A percentile compares a stretch with the other conserved stretches of the same genome.
phyloP scores from a whole-genome alignment of 495 filamentous ascomycete species.

The Aspergillus funiculosus region DNA sequence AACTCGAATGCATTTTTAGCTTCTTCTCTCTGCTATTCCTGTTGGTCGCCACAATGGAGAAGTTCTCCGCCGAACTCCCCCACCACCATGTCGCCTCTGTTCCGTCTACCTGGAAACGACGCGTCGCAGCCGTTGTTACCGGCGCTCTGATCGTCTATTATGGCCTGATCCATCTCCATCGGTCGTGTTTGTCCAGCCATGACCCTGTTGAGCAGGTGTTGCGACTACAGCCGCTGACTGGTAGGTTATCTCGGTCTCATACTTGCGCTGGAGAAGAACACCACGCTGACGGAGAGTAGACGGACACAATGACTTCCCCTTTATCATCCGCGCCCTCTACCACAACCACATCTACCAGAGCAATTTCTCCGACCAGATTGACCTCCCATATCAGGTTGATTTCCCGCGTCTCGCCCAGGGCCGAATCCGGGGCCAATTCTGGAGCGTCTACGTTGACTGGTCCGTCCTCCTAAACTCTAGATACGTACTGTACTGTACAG shows the following conservation, averaged over 20 bases:
- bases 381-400: conserved; percentile 71
- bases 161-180: background rate
- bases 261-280: background rate
- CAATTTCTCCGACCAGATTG: conserved; percentile 53
- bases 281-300: conserved; percentile 50
- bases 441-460: conserved; percentile 81
- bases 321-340: conserved; percentile 59
- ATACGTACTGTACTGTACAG: too few relatives aligned
- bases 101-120: conserved; percentile 1
- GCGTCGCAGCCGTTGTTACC: background rate
- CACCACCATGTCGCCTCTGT: background rate
- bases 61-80: background rate
- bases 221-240: conserved; percentile 9
- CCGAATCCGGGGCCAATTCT: conserved; percentile 66
- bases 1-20: background rate
- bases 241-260: background rate
- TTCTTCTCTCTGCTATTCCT: background rate
- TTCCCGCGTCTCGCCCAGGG: conserved; percentile 55
- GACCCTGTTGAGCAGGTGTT: conserved; percentile 9
- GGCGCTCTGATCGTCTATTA: conserved; percentile 2
- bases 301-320: conserved; percentile 86
- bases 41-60: conserved; percentile 3
- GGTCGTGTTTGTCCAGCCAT: background rate
- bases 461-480: conserved; percentile 53
- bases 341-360: conserved; percentile 70